Evolutionary conservation across 306 rosid genomes (phyloP).

Genomic region (Luffa aegyptiaca): DNA sequence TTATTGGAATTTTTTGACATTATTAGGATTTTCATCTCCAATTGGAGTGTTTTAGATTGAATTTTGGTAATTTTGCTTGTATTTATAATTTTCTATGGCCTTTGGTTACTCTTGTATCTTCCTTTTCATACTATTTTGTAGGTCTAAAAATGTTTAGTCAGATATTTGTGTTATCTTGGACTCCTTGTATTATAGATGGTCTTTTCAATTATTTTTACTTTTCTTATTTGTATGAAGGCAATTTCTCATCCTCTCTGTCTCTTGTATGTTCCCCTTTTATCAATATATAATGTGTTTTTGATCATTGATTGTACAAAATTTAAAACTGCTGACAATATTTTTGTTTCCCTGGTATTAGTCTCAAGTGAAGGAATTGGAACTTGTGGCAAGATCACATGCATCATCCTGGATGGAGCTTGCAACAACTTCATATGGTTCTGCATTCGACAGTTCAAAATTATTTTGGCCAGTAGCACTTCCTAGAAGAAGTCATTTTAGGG

Average conservation of each 20-base stretch:
- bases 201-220: not conserved
- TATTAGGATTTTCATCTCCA: not conserved
- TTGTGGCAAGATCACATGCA: conserved; percentile 45
- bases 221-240: not conserved
- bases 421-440: conserved; percentile 81
- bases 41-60: not conserved
- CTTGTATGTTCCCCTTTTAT: not conserved
- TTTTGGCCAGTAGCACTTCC: conserved; percentile 94
- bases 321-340: not conserved
- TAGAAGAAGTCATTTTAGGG: conserved; percentile 85
- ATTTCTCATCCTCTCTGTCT: not conserved
- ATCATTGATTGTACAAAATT: not conserved
- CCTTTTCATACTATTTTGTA: not conserved
- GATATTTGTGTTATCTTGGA: not conserved
- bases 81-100: not conserved
- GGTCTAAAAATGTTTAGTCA: not conserved
- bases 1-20: not conserved
- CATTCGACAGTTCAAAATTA: conserved; percentile 78
- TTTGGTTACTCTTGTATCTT: not conserved
- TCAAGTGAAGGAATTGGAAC: conserved; percentile 61
- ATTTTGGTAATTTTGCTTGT: not conserved
- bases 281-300: not conserved
- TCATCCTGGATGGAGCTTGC: conserved; percentile 86
- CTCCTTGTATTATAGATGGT: not conserved
- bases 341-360: conserved; percentile 29